phyloP scores from a whole-genome alignment of 208 protist species.

The Crithidia acanthocephali region DNA sequence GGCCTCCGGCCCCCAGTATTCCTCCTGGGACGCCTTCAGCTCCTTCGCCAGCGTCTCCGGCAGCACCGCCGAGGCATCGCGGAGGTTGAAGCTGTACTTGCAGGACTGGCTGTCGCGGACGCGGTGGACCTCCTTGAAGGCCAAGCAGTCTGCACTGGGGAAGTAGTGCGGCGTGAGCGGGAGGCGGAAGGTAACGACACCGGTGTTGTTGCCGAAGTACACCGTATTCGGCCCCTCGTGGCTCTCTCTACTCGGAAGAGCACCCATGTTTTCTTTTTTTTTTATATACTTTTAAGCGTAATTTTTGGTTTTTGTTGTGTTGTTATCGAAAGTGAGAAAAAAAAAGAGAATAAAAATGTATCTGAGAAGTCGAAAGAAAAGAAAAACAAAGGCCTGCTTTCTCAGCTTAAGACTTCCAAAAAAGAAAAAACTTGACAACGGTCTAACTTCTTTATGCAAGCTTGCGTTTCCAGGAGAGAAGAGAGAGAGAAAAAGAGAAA shows the following conservation, averaged over 20 bases:
- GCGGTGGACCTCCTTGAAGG: slow-evolving; percentile 49
- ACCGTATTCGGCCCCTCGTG: slow-evolving; percentile 42
- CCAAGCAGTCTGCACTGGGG: slow-evolving; percentile 38
- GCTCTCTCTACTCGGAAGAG: slow-evolving; percentile 50
- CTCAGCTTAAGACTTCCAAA: no score
- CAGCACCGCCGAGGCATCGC: slow-evolving; percentile 21
- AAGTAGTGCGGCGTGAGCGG: slow-evolving; percentile 62
- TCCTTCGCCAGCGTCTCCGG: slow-evolving; percentile 21
- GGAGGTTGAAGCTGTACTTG: slow-evolving; percentile 59
- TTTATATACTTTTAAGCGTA: not conserved
- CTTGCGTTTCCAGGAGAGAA: not conserved
- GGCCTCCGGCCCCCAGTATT: slow-evolving; percentile 32
- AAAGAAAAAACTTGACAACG: no score
- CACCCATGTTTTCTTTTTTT: slow-evolving; percentile 36
- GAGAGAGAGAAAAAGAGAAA: slow-evolving; percentile 1
- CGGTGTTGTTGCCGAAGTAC: slow-evolving; percentile 41
- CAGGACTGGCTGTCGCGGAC: slow-evolving; percentile 44
- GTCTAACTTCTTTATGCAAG: no score
- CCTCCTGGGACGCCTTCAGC: slow-evolving; percentile 16
- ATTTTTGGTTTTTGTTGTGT: not conserved
- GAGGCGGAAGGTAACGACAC: slow-evolving; percentile 33
- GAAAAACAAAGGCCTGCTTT: no score
- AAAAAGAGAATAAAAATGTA: not conserved
- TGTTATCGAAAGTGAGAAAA: not conserved
- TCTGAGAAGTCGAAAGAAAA: not conserved